phyloP scores from a whole-genome alignment of 202 grass and related monocot genomes.

The Bolboschoenoplectus hybrid region DNA sequence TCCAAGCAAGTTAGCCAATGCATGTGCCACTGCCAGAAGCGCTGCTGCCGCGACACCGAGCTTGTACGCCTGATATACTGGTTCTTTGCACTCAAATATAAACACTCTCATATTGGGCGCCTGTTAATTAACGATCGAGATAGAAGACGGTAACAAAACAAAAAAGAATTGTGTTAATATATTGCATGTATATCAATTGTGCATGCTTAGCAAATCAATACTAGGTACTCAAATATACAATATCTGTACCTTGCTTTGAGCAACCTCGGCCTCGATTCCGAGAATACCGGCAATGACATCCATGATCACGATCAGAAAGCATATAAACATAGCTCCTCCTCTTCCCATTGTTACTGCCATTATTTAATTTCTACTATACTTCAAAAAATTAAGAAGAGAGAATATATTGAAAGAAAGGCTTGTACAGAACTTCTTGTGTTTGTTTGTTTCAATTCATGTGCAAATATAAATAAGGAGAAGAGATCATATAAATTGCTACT shows the following conservation, averaged over 20 bases:
- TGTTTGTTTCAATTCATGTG: constrained; percentile 47
- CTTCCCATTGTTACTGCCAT: constrained; percentile 50
- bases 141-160: neutral
- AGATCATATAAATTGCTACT: constrained; percentile 44
- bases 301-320: constrained; percentile 68
- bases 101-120: constrained; percentile 59
- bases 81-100: constrained; percentile 80
- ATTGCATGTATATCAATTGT: neutral
- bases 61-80: constrained; percentile 70
- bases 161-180: neutral
- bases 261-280: constrained; percentile 76
- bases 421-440: constrained; percentile 43
- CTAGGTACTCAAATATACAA: neutral
- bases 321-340: constrained; percentile 56
- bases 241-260: constrained; percentile 70
- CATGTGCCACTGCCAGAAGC: constrained; percentile 67
- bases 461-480: constrained; percentile 43
- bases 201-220: neutral
- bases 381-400: constrained; percentile 34
- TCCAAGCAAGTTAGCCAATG: constrained; percentile 68
- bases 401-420: constrained; percentile 5
- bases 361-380: neutral
- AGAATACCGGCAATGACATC: constrained; percentile 86
- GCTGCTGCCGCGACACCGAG: constrained; percentile 69
- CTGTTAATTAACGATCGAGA: constrained; percentile 38